Evolutionary conservation across 441 rosid genomes (phyloP), one percentile per base, ranked within the genome.

Genomic region (Euphorbia celastroides): DNA sequence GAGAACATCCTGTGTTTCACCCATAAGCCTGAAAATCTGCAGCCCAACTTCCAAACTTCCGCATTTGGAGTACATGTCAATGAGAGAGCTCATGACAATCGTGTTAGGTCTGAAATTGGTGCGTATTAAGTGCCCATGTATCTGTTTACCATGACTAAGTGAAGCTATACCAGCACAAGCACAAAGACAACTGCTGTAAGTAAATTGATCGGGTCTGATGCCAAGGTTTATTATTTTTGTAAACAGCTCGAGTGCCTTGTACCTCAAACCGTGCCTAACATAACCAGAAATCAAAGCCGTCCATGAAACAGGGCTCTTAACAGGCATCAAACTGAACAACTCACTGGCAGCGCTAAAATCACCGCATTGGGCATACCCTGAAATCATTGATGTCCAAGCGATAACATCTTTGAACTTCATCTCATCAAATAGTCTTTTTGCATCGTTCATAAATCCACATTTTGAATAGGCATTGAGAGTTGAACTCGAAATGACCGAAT

Each of bases 11-110:
- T 63, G 81, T 57, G 72, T 88, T 55, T 65, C 71, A 22, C 63
- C 72, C 76, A 72, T 69, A 42, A 67, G 60, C 59, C 79, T 82
- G 74, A 86, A 90, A n/a, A 77, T 83, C 41, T 66, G 75, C 72
- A 78, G 65, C 1, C 86, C 96, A 72, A 78, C 78, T 27, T 51
- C 62, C 46, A 88, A 68, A 28, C 76, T 48, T 14, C 96, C 93
- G 13, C 93, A 83, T 75, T 90, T 93, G 0, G 92, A 83, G 44
- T 84, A 87, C 91, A 81, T 84, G 78, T 93, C 89, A 11, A 90
- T 84, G 38, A 93, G 72, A 2, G 94, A 86, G 64, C 77, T 75
- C 66, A 87, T 78, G 22, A 83, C 75, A 54, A 87, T 77, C 0
- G 70, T 79, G 74, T 70, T 78, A 22, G 85, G 78, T 65, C 74